Conservation (phyloP, 805 yeast species). For the Ogataea trehaloabstinens region DNA sequence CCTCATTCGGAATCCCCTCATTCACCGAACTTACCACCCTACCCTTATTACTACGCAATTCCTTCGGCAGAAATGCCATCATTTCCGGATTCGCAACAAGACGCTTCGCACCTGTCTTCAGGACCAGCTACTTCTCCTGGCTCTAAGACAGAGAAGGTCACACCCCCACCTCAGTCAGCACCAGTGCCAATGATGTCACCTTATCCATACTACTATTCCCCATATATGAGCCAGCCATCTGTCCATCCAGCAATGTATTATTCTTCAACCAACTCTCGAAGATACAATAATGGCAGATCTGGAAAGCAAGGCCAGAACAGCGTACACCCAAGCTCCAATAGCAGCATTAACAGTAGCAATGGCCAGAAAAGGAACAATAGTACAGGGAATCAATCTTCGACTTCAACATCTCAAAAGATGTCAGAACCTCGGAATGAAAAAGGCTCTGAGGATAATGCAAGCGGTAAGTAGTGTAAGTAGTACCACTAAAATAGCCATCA, state of each 20-base stretch:
- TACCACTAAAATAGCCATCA: not conserved
- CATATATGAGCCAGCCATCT: constrained; percentile 11
- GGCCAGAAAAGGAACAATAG: not conserved
- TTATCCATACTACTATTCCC: constrained; percentile 16
- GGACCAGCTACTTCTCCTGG: constrained; percentile 2
- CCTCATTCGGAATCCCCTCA: constrained; percentile 4
- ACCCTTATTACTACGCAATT: constrained; percentile 16
- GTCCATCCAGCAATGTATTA: constrained; percentile 13
- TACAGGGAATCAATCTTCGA: not conserved
- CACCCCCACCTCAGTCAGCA: constrained; percentile 7
- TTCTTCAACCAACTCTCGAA: constrained; percentile 7
- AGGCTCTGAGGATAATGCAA: constrained; percentile 1
- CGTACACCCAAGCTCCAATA: not conserved
- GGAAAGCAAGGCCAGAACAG: constrained; percentile 4
- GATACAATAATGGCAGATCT: constrained; percentile 10
- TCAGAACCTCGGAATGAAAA: too few species aligned
- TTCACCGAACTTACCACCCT: constrained; percentile 8
- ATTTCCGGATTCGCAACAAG: not conserved
- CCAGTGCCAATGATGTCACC: constrained; percentile 14
- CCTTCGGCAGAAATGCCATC: constrained; percentile 4
- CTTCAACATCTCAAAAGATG: not conserved
- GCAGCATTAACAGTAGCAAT: constrained; percentile 4
- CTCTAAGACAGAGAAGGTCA: constrained; percentile 1
- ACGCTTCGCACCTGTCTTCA: constrained; percentile 1
- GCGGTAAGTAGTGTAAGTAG: not conserved